Evolutionary conservation across 257 asterid genomes (phyloP), one percentile per base, ranked within the genome.

Genomic region (Plantago major): DNA sequence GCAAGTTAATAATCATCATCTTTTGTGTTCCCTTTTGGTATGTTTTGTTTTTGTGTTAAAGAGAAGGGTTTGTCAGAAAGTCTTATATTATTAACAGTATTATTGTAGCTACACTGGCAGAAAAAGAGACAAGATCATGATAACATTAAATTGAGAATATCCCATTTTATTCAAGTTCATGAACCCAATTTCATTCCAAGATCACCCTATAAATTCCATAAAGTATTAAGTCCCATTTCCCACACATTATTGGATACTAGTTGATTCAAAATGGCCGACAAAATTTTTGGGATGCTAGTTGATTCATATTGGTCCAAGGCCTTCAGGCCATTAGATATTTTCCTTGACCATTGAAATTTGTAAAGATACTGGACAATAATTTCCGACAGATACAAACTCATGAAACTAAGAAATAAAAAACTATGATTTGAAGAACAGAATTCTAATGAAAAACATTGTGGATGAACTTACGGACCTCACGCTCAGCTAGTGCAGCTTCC

Each of bases 401-500:
- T 22, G 26, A 22, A 22, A 22, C 26, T 22, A 22, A 22, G 26
- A 22, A 22, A 14, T 11, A 9, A 7, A 33, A 33, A 4, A 51
- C 12, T 17, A 51, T 28, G 57, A n/a, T 13, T n/a, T 17, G 14
- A 1, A 15, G 2, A 7, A 14, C 14, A 43, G 46, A 42, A 66
- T 60, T n/a, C 17, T 8, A 47, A 59, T 57, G 18, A 47, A 26
- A 49, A 66, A 43, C n/a, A 51, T n/a, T 22, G 26, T 1, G 26
- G 26, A 63, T 38, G 40, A 33, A 33, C 40, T 49, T 33, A 67
- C 92, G 66, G 71, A 92, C 98, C 98, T 86, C 87, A 54, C 97
- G 98, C 81, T 92, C 98, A 62, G 95, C 86, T 74, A 74, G 71
- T 66, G 97, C 98, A 74, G 95, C 82, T 79, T 84, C 97, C 82